Evolutionary conservation across 2,329 filamentous ascomycete genomes (phyloP).

Genomic region (Neofusicoccum parvum): DNA sequence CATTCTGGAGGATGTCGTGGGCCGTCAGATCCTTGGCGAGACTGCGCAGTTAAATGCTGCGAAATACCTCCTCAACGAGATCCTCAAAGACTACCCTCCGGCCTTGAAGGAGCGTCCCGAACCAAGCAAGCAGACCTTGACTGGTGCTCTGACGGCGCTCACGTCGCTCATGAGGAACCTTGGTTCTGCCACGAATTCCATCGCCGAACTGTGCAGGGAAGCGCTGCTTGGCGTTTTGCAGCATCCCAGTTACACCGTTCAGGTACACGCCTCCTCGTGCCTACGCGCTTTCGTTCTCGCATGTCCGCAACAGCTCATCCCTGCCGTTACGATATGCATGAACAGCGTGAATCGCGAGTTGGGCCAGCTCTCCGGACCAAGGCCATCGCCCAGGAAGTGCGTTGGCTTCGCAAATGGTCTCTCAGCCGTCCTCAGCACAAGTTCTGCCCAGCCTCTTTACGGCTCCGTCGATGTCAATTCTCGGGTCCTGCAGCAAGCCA

Average conservation of each 20-base stretch:
- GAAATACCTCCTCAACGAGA: slow-evolving; percentile 78
- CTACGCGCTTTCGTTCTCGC: slow-evolving; percentile 85
- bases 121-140: slow-evolving; percentile 82
- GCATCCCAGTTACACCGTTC: slow-evolving; percentile 94
- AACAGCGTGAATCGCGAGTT: slow-evolving; percentile 90
- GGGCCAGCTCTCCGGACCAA: slow-evolving; percentile 70
- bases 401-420: slow-evolving; percentile 90
- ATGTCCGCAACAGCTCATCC: slow-evolving; percentile 87
- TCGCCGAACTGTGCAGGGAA: slow-evolving; percentile 84
- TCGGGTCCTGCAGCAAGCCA: slow-evolving; percentile 86
- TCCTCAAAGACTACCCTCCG: slow-evolving; percentile 94
- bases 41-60: slow-evolving; percentile 84
- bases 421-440: slow-evolving; percentile 87
- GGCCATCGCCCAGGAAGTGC: slow-evolving; percentile 80
- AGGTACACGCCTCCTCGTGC: slow-evolving; percentile 84
- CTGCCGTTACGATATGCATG: slow-evolving; percentile 93
- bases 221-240: slow-evolving; percentile 86
- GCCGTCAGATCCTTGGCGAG: slow-evolving; percentile 80
- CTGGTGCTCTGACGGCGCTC: slow-evolving; percentile 76
- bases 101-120: slow-evolving; percentile 83
- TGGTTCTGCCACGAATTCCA: slow-evolving; percentile 76
- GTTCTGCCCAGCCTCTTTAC: slow-evolving; percentile 83
- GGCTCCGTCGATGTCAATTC: slow-evolving; percentile 96
- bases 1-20: slow-evolving; percentile 81
- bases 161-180: slow-evolving; percentile 76